Evolutionary conservation across 1,139 yeast genomes (phyloP), one percentile per base, ranked within the genome.

Genomic region (Hemisphaericaspora subhashii): DNA sequence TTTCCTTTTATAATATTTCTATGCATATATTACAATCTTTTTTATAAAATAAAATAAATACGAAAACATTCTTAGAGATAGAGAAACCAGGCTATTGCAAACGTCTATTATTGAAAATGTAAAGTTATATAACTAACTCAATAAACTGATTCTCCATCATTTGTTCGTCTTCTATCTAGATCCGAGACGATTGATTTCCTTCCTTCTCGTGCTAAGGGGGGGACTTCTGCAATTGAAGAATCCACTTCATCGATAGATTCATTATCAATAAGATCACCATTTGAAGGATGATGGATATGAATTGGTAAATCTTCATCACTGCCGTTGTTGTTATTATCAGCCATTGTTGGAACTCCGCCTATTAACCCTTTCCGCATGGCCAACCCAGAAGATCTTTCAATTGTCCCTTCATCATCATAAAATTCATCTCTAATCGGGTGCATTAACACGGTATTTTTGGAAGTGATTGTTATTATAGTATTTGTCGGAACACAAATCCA

Each of bases 401-500:
- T 69, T 22, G 78, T 66, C 41, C 84, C 86, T 15, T 23, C 17
- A 30, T 72, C 75, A 53, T 85, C 88, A 61, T 82, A 89, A 64
- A 83, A 90, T 60, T 92, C 96, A 59, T 92, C 98, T 38, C 76
- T 68, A 26, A 92, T 86, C 1, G 98, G 98, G 55, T 90, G 96
- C 69, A 92, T 68, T 38, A 92, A 68, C 7, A 92, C 95, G 1
- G 95, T 87, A 55, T 89, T 95, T 41, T 64, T 63, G 41, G 79
- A 83, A 47, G 83, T 83, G 43, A 92, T 83, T 1, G 96, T 86
- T n/a, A 92, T 61, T 3, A 84, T 66, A 2, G 97, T 85, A 60
- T 92, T 92, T 3, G 98, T 85, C 2, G 98, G 98, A 1, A 92
- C 95, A 13, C 96, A 84, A 43, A 92, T 86, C 98, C 98, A 92